Evolutionary conservation across 2,329 filamentous ascomycete species (phyloP), one percentile per base, ranked within the genome.

Genomic region (Chalaropsis ovoidea): DNA sequence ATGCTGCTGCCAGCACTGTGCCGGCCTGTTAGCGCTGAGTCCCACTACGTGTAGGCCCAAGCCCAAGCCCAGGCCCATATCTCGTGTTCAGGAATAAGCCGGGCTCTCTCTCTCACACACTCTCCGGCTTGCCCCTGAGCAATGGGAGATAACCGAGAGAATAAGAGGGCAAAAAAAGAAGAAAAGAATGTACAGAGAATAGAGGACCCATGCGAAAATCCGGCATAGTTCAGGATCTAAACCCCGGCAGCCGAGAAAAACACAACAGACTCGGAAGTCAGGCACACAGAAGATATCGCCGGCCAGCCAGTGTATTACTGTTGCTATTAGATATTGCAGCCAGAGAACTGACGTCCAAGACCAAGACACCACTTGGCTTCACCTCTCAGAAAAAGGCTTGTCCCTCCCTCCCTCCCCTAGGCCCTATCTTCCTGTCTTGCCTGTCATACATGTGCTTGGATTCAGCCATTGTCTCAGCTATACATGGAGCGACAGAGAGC

Each of bases 141-240:
- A 10, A 27, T 5, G n/a, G 22, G 60, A 61, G 39, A 41, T 60
- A 61, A 31, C 60, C 60, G 60, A 61, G 60, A 61, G 6, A 19
- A 24, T 24, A 15, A 52, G 47, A 52, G 10, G 19, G 24, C 24
- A 41, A 64, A 56, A 54, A 41, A 64, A 54, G 22, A 52, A 49
- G 15, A 64, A 43, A 41, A 64, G 35, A 15, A 52, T 39, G 35
- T 1, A 3, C 8, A 39, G 35, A 52, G 42, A 64, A n/a, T 35
- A 56, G 24, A 19, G 17, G 24, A 56, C 35, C 52, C 52, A 56
- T 56, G 52, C n/a, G 52, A 56, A 56, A 56, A 56, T 56, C 52
- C 52, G 52, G 52, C 52, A 56, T 56, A 56, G 52, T 31, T 35
- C 27, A 56, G 52, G 52, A 56, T 56, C 52, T 56, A 56, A 56